Conservation (phyloP, 2,329 filamentous ascomycete genomes). For the Colletotrichum plurivorum region DNA sequence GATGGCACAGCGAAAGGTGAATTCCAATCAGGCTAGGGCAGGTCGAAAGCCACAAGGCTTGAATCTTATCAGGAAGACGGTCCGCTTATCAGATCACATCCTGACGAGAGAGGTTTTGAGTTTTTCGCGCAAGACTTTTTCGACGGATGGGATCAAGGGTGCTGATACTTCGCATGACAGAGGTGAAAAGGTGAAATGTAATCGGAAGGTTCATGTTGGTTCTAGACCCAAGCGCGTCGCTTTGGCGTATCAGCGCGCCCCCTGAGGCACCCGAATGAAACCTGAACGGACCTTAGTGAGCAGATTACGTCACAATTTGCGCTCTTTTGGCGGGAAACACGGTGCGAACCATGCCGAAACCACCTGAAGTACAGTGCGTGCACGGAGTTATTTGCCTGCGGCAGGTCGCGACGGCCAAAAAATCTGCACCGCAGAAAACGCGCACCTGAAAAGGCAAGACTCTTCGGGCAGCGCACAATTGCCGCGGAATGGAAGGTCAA, state of each 20-base stretch:
- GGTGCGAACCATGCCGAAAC: background rate
- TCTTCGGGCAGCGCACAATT: constrained; percentile 33
- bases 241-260: constrained; percentile 30
- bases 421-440: constrained; percentile 40
- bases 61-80: too few species aligned
- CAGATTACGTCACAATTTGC: constrained; percentile 36
- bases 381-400: background rate
- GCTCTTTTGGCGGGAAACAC: constrained; percentile 20
- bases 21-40: too few species aligned
- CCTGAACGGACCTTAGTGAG: constrained; percentile 34
- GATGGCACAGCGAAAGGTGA: too few species aligned
- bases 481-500: constrained; percentile 29
- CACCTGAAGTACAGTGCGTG: background rate
- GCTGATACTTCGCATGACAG: too few species aligned
- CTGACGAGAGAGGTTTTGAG: too few species aligned
- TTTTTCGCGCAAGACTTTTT: background rate
- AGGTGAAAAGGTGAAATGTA: background rate
- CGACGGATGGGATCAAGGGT: too few species aligned
- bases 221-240: constrained; percentile 28
- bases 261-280: constrained; percentile 33
- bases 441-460: constrained; percentile 36
- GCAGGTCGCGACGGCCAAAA: constrained; percentile 25
- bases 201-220: constrained; percentile 27
- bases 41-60: too few species aligned
- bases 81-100: too few species aligned